Conservation (phyloP, 257 asterid species). For the Capsicum rhomboideum region DNA sequence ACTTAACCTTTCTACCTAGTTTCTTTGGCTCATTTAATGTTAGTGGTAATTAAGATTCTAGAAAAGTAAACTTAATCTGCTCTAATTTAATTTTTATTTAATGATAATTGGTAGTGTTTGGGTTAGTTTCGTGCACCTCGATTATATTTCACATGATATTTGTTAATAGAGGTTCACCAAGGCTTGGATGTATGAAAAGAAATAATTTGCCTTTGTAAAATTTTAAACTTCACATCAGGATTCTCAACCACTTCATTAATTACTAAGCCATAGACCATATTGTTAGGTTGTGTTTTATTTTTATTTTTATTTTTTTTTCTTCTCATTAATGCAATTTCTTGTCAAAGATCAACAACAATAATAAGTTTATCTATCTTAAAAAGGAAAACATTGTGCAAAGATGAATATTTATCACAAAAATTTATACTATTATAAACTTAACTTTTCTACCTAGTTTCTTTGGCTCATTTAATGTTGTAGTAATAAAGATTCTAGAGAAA, state of each 20-base stretch:
- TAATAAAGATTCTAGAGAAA: neutral
- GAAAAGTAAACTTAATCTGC: neutral
- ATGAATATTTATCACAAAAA: neutral
- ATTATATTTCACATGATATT: neutral
- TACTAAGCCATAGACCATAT: too few species aligned
- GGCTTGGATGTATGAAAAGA: neutral
- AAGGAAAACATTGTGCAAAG: neutral
- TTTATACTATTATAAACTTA: neutral
- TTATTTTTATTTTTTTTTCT: neutral
- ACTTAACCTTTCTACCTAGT: neutral
- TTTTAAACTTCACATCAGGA: accelerated
- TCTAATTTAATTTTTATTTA: neutral
- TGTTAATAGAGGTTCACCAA: neutral
- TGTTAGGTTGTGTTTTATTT: too few species aligned
- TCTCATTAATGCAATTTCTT: neutral
- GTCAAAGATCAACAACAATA: neutral
- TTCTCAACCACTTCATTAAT: neutral
- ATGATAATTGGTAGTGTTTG: neutral
- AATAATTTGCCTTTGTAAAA: neutral
- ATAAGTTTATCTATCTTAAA: neutral
- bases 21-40: neutral
- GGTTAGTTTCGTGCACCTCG: neutral
- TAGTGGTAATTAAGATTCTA: neutral
- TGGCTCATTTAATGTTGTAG: neutral
- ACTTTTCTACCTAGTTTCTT: neutral